Percentiles rank a stretch among this genome's conserved stretches.
These are phyloP conservation scores for Alternaria incomplexa DNA, from an alignment of 2,329 filamentous ascomycete genomes.

Conservation along the genomic window DNA sequence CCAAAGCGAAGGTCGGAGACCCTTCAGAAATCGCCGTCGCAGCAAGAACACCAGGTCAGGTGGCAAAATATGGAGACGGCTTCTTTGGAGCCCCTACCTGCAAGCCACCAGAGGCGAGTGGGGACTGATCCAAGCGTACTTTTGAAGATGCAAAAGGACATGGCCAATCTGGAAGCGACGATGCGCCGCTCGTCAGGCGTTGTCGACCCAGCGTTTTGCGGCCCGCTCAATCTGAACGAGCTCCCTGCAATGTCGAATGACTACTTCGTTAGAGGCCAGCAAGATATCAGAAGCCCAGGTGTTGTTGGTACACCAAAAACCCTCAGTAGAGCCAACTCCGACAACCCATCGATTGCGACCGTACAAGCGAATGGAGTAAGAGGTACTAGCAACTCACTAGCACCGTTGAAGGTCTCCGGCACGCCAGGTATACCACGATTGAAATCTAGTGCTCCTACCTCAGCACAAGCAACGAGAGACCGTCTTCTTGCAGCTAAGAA, in stretches of 20 bases:
- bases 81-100: neutral
- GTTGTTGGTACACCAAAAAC: neutral
- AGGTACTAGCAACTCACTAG: neutral
- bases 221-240: slow-evolving; percentile 8
- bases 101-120: neutral
- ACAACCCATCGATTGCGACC: neutral
- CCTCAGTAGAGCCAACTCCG: neutral
- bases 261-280: neutral
- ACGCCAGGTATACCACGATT: neutral
- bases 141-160: slow-evolving; percentile 16
- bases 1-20: neutral
- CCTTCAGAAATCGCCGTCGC: neutral
- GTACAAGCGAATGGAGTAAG: neutral
- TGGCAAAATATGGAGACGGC: neutral
- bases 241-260: neutral
- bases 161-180: slow-evolving; percentile 4
- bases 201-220: slow-evolving; percentile 1
- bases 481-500: neutral
- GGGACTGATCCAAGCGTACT: slow-evolving; percentile 2
- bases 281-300: neutral
- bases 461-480: neutral
- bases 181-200: slow-evolving; percentile 14
- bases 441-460: neutral
- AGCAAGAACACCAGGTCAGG: neutral
- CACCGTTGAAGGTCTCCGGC: neutral